Evolutionary conservation across 2,329 filamentous ascomycete genomes (phyloP).

Genomic region (Coccinonectria pachysandricola): DNA sequence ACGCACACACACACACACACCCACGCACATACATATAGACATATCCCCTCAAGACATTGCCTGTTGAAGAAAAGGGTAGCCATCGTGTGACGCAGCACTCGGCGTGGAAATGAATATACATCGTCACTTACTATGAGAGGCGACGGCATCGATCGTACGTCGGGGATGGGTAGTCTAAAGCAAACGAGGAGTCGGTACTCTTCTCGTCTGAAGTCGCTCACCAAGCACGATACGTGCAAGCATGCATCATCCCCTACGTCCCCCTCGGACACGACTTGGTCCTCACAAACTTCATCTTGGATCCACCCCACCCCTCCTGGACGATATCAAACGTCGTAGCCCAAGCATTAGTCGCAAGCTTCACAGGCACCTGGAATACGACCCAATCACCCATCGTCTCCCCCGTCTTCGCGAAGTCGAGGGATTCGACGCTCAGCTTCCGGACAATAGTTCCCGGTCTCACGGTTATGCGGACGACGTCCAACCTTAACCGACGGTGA

Average conservation of each 20-base stretch:
- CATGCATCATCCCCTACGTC: background rate
- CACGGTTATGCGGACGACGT: slow-evolving; percentile 4
- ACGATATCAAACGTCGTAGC: slow-evolving; percentile 8
- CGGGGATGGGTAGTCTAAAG: no score
- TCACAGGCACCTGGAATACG: slow-evolving; percentile 3
- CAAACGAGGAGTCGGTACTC: no score
- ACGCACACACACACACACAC: no score
- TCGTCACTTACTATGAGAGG: no score
- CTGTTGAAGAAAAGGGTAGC: no score
- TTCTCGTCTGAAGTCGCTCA: no score
- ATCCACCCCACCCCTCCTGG: slow-evolving; percentile 1
- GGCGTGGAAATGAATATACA: no score
- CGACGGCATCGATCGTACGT: no score
- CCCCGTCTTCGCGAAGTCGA: slow-evolving; percentile 2
- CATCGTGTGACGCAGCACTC: no score
- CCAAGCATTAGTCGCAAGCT: slow-evolving; percentile 4
- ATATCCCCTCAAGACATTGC: no score
- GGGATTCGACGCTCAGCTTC: slow-evolving; percentile 1
- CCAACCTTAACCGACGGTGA: slow-evolving; percentile 2
- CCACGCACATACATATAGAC: no score
- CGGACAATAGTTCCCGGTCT: slow-evolving; percentile 2
- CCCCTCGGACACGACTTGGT: slow-evolving; percentile 6
- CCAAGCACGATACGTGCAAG: no score
- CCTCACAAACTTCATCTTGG: slow-evolving; percentile 7
- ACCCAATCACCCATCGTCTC: slow-evolving; percentile 2